phyloP scores from a whole-genome alignment of 805 yeast genomes.

The Suhomyces sp. region DNA sequence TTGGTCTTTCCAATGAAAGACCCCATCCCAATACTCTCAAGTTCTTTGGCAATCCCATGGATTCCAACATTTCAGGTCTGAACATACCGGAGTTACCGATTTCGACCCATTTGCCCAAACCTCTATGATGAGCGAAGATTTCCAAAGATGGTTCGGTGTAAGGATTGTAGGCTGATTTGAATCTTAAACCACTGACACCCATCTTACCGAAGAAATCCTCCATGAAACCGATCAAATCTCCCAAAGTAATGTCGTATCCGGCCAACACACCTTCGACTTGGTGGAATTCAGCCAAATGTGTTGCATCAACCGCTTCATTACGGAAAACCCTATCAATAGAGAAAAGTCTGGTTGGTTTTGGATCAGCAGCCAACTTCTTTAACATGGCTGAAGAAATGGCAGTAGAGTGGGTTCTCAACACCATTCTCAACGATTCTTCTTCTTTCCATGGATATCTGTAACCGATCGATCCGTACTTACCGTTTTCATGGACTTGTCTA shows the following conservation, averaged over 20 bases:
- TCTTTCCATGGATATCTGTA: conserved; percentile 97
- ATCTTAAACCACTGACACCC: conserved; percentile 95
- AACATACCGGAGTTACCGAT: conserved; percentile 99
- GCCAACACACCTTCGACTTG: conserved; percentile 99
- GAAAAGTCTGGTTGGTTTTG: conserved; percentile 86
- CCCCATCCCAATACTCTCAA: conserved; percentile 98
- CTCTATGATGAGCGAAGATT: conserved; percentile 94
- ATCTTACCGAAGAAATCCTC: conserved; percentile 92
- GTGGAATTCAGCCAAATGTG: conserved; percentile 98
- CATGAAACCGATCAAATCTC: conserved; percentile 97
- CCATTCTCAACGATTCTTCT: conserved; percentile 86
- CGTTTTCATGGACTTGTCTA: conserved; percentile 81
- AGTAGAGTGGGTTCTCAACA: conserved; percentile 95
- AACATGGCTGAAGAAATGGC: conserved; percentile 89
- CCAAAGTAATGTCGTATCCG: conserved; percentile 90
- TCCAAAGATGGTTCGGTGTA: conserved; percentile 99
- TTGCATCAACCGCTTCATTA: conserved; percentile 99
- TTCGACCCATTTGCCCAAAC: conserved; percentile 96
- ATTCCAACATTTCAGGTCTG: conserved; percentile 98
- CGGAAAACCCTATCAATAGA: conserved; percentile 98
- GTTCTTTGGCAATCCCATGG: conserved; percentile 96
- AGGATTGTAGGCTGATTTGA: conserved; percentile 98
- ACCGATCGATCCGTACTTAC: conserved; percentile 92
- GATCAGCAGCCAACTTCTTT: conserved; percentile 81
- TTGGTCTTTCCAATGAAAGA: conserved; percentile 94